Percentiles rank a stretch among this genome's conserved stretches.
Evolutionary conservation across 768 basidiomycete genomes (phyloP).

Genomic region (Phylloporus sp.): DNA sequence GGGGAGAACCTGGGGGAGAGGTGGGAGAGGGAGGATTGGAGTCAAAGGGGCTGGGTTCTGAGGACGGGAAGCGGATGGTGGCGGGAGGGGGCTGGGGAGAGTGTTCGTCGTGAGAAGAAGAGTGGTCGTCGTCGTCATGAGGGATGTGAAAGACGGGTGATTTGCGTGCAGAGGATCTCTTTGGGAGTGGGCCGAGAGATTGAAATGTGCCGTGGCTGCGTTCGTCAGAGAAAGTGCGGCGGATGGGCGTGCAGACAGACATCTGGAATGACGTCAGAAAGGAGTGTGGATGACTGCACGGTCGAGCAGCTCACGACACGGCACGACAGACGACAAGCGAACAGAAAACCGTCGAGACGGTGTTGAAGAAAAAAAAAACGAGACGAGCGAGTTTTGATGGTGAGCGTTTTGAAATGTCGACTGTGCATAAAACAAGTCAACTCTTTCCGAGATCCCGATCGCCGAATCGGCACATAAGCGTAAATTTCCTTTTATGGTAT

Average conservation of each 20-base stretch:
- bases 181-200: conserved; percentile 43
- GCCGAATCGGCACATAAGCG: conserved; percentile 11
- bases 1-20: conserved; percentile 2
- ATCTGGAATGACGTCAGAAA: conserved; percentile 16
- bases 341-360: neutral
- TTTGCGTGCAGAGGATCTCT: conserved; percentile 27
- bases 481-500: conserved; percentile 1
- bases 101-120: conserved; percentile 16
- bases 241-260: conserved; percentile 6
- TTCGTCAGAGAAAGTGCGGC: conserved; percentile 36
- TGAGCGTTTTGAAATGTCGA: conserved; percentile 13
- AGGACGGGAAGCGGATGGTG: conserved; percentile 43
- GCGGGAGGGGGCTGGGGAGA: conserved; percentile 5
- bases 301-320: neutral
- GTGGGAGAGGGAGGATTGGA: neutral
- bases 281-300: neutral
- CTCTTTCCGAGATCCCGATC: conserved; percentile 21
- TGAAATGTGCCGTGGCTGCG: conserved; percentile 46
- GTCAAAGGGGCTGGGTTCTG: conserved; percentile 14
- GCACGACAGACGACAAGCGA: neutral
- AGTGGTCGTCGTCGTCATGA: conserved; percentile 20
- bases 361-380: neutral
- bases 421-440: conserved; percentile 2
- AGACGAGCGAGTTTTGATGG: neutral
- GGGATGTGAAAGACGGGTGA: conserved; percentile 17